A percentile compares a stretch with the other conserved stretches of the same genome.
These are phyloP conservation scores for Otatea glauca DNA, from an alignment of 176 grass and related monocot species.

Conservation along the genomic window DNA sequence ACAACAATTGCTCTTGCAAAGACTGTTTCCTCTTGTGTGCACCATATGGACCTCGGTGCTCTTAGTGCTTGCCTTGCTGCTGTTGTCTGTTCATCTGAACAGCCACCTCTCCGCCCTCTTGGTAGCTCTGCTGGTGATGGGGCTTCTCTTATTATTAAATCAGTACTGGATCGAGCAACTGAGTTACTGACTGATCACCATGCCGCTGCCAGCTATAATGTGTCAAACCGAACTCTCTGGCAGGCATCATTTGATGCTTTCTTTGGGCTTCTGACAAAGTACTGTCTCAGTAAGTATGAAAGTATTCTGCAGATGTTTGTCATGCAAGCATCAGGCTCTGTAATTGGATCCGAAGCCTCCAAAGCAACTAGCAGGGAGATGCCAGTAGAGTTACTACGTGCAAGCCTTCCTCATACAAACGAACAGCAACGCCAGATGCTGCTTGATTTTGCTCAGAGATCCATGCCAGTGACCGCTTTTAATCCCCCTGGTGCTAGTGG, in stretches of 20 bases:
- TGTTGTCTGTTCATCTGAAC: constrained; percentile 94
- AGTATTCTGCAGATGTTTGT: constrained; percentile 87
- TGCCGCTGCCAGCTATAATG: constrained; percentile 60
- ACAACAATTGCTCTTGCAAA: constrained; percentile 70
- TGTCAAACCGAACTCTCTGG: constrained; percentile 88
- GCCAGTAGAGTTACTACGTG: constrained; percentile 87
- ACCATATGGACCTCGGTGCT: constrained; percentile 84
- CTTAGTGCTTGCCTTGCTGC: constrained; percentile 97
- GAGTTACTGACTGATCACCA: constrained; percentile 78
- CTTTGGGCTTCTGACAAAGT: constrained; percentile 93
- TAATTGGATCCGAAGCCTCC: constrained; percentile 71
- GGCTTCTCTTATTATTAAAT: constrained; percentile 81
- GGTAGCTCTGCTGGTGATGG: constrained; percentile 93
- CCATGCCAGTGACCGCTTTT: constrained; percentile 68
- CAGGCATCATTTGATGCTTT: constrained; percentile 98
- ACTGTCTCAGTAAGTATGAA: constrained; percentile 89
- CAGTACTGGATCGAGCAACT: constrained; percentile 86
- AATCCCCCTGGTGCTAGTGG: constrained; percentile 52
- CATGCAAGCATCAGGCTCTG: constrained; percentile 59
- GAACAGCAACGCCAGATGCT: constrained; percentile 85
- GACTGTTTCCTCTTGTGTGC: constrained; percentile 68
- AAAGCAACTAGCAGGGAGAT: constrained; percentile 89
- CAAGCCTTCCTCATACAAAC: constrained; percentile 95
- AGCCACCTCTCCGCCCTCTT: constrained; percentile 92
- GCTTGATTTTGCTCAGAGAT: constrained; percentile 85